Base-by-base conservation (phyloP, 768 basidiomycete species). In the Pleurotus salmoneostramineus region DNA sequence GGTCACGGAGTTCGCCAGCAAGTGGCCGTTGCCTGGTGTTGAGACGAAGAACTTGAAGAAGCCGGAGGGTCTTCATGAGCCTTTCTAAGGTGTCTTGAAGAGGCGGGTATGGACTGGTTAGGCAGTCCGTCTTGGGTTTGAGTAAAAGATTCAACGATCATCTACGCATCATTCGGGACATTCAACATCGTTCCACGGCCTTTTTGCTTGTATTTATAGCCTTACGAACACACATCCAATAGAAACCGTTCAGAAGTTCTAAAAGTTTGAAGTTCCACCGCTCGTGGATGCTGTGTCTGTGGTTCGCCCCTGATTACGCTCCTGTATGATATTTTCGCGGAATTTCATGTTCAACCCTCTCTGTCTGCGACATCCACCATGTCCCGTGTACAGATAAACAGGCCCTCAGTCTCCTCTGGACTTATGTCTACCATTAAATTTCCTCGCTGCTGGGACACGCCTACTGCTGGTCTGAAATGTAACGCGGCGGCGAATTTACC, bases 21-120 rank as follows among this genome's bases (percentile, higher is more conserved):
- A 80, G 74, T 99, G 90, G 92, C 97, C 97, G 2, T 77, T 99
- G 11, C 97, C 97, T 50, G 97, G 97, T 72, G 87, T 93, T 15
- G 79, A 83, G 61, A 76, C 76, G 6, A 55, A 70, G 5, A 72
- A 67, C 35, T 64, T 83, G 58, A 64, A 71, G 63, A 81, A 84
- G 68, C 89, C 89, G 46, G 81, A 77, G 40, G 90, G 89, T 82
- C 84, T 58, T 74, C 73, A 66, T 60, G 56, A 31, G 2, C 42
- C 44, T 42, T 56, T 37, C 31, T 56, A 49, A 40, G 17, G 54
- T 62, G 63, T 72, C 72, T 17, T 45, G 75, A 74, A 76, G 78
- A 76, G 78, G 77, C 76, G 76, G 60, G 74, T 72, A 68, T 62
- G 27, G 42, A 27, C 21, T 33, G 55, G 21, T 27, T 27, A 27